A percentile compares a stretch with the other conserved stretches of the same genome.
These are phyloP conservation scores for Cornus controversa DNA, from an alignment of 148 eudicot genomes.

Conservation along the genomic window DNA sequence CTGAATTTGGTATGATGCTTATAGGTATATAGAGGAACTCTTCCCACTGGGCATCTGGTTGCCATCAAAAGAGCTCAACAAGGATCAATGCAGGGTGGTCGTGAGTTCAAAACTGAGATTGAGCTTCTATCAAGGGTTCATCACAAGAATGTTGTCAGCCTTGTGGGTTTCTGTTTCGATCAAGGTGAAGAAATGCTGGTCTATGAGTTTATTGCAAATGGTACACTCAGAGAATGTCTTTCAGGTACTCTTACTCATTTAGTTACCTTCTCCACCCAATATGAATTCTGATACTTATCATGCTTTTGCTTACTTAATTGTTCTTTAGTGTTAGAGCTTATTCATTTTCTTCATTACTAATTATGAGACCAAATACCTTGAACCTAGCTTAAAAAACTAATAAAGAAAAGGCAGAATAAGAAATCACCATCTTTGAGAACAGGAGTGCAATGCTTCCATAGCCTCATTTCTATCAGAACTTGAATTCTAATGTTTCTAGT, in stretches of 20 bases:
- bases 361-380: no score
- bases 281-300: background rate
- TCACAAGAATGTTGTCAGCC: slow-evolving; percentile 84
- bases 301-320: background rate
- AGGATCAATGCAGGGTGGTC: slow-evolving; percentile 79
- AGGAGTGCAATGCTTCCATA: background rate
- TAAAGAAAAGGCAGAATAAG: background rate
- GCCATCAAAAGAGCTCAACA: slow-evolving; percentile 78
- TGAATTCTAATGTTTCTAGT: background rate
- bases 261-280: slow-evolving; percentile 1
- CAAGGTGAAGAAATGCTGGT: slow-evolving; percentile 81
- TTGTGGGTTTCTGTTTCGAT: slow-evolving; percentile 79
- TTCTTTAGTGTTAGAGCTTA: background rate
- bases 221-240: slow-evolving; percentile 71
- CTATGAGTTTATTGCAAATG: slow-evolving; percentile 80
- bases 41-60: slow-evolving; percentile 52
- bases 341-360: no score
- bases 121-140: slow-evolving; percentile 93
- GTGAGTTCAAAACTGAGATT: slow-evolving; percentile 82
- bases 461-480: background rate
- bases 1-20: background rate
- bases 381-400: no score
- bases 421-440: background rate
- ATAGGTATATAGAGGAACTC: slow-evolving; percentile 75
- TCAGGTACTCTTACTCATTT: slow-evolving; percentile 40